Base-by-base conservation (phyloP, 805 yeast genomes). In the Ogataea naganishii region DNA sequence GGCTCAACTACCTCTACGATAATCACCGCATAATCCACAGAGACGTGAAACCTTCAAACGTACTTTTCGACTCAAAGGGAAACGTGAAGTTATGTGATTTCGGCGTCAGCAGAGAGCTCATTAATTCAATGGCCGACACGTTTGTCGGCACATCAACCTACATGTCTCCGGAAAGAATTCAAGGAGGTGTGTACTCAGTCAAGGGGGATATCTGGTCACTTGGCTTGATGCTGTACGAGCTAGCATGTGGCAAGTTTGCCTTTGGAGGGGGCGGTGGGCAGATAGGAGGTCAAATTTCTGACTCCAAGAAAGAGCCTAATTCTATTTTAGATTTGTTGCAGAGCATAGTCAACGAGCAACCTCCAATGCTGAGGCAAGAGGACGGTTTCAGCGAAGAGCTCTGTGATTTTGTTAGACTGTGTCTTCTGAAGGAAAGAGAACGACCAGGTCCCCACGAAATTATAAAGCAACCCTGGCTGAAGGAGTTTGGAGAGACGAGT, bases 121-220 rank as follows among this genome's bases (percentile, higher is more conserved):
- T 84, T 33, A 86, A 89, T 55, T 92, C 98, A 1, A 71, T 92
- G 35, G 98, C 96, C 0, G 96, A 92, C 47, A 92, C 98, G 0
- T 92, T 92, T 63, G 97, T 92, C 7, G 99, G 99, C 1, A 92
- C 99, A 0, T 85, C 96, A 1, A 85, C 94, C 1, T 92, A 92
- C 51, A 92, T 92, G 94, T 82, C 95, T 1, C 99, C 99, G 0
- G 99, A 92, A 47, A 69, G 99, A 38, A 89, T 92, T 32, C 95
- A 86, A 56, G 99, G 99, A 13, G 84, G 83, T 24, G 78, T 79
- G 7, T 92, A 92, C 56, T 81, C 95, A 7, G 79, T 88, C n/a
- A 86, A 88, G 43, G 89, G 95, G 22, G 99, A 92, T 53, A 89
- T 92, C 9, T 92, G 99, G 99, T 85, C 96, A 0, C 60, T 88